Conservation (phyloP, 2,329 filamentous ascomycete genomes). For the Aureobasidium sp. region DNA sequence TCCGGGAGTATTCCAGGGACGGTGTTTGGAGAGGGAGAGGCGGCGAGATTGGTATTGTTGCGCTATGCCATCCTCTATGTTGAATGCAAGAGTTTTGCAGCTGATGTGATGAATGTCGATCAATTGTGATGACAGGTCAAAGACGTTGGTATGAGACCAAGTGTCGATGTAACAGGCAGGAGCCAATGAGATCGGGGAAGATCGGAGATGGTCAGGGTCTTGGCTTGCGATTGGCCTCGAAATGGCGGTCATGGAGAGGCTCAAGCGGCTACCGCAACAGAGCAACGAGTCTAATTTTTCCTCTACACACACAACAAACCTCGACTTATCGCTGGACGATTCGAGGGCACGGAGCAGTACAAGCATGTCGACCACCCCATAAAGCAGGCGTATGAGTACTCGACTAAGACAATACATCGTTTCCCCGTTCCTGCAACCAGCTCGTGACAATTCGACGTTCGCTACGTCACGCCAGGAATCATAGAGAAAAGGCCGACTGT, state of each 20-base stretch:
- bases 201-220: neutral
- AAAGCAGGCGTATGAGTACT: neutral
- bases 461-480: slow-evolving; percentile 11
- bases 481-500: slow-evolving; percentile 13
- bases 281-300: neutral
- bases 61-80: neutral
- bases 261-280: slow-evolving; percentile 8
- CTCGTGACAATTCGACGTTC: slow-evolving; percentile 6
- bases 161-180: neutral
- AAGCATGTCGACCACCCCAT: neutral
- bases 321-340: neutral
- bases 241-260: slow-evolving; percentile 7
- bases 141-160: neutral
- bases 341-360: neutral
- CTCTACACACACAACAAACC: neutral
- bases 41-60: neutral
- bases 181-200: neutral
- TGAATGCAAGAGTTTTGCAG: neutral
- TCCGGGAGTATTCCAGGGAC: no score
- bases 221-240: slow-evolving; percentile 4
- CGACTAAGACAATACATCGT: slow-evolving; percentile 1
- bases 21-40: no score
- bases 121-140: neutral
- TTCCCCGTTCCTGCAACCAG: neutral
- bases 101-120: neutral